phyloP scores from a whole-genome alignment of 139 green algal genomes.

The Yamagishiella unicocca region DNA sequence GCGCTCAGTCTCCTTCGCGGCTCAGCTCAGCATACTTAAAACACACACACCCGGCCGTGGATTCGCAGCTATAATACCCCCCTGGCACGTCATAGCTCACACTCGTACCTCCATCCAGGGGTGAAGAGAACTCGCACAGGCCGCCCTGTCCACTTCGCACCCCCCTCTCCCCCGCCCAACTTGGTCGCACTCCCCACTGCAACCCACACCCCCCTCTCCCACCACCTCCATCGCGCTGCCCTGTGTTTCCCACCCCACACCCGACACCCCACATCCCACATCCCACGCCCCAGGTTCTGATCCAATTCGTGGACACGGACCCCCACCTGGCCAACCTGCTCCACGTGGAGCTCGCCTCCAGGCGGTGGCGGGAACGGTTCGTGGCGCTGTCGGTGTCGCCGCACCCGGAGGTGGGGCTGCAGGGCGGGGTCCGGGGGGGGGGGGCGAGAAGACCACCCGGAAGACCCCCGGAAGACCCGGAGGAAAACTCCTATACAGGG shows the following conservation, averaged over 20 bases:
- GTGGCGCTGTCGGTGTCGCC: not conserved
- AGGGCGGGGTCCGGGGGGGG: not conserved
- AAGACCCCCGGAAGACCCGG: too few species aligned
- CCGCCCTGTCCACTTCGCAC: not conserved
- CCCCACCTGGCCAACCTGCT: constrained; percentile 29
- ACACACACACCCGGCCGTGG: too few species aligned
- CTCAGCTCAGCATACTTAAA: too few species aligned
- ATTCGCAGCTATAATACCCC: too few species aligned
- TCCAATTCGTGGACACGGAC: constrained; percentile 15
- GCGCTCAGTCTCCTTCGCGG: too few species aligned
- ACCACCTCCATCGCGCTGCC: not conserved
- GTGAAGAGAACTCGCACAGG: too few species aligned
- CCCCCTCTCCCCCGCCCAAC: not conserved
- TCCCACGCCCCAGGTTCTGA: not conserved
- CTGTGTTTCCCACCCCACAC: not conserved
- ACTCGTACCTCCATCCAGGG: too few species aligned
- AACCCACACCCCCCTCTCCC: not conserved
- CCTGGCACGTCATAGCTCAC: too few species aligned
- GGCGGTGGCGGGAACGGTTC: constrained; percentile 38
- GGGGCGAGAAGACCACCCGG: too few species aligned
- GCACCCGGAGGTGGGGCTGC: constrained; percentile 19
- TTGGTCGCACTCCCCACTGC: not conserved
- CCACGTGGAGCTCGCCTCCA: constrained; percentile 27
- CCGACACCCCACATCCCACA: not conserved
- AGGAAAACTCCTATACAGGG: too few species aligned